Evolutionary conservation across 2,329 filamentous ascomycete genomes (phyloP), one percentile per base, ranked within the genome.

Genomic region (Neopestalotiopsis sp.): DNA sequence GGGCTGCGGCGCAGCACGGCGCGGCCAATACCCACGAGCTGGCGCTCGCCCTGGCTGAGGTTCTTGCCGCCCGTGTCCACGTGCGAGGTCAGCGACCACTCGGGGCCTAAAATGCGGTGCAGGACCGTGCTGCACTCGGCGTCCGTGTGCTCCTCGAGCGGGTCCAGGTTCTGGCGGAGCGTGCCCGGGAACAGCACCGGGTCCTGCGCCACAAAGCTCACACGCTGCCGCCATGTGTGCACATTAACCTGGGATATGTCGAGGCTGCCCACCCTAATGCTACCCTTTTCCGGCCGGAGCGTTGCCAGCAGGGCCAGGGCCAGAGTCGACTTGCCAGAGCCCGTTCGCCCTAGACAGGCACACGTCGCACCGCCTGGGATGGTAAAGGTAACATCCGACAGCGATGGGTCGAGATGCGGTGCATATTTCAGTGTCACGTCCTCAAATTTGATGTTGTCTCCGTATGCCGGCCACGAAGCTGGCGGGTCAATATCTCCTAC

Each of bases 281-380:
- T 76, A 1, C 89, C 89, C 1, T 78, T 76, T 1, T 77, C 77
- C 0, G 89, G 86, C 1, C 84, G 82, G 57, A 90, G 82, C 0
- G 88, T 89, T 2, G 85, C 86, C 0, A 90, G 82, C 1, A 91
- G 81, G 2, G 86, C 86, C 38, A 90, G 84, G 2, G 88, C 89
- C 1, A 91, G 82, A 0, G 94, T 97, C 34, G 92, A 95, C 81
- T 98, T 98, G 17, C 94, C 94, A 0, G 93, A 96, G 0, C 93
- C 91, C 0, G 95, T 97, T 45, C 94, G 90, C 1, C 94, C 94
- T 1, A 95, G 91, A 5, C 97, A 88, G 0, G 88, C 87, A 52
- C 88, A 89, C 0, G 86, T 89, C 9, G 87, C 83, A 1, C 88
- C 87, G 3, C 86, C 87, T 0, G 92, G 92, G 66, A 97, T 94